These are phyloP conservation scores for Gentiana straminea DNA, from an alignment of 257 asterid genomes.

Conservation along the genomic window DNA sequence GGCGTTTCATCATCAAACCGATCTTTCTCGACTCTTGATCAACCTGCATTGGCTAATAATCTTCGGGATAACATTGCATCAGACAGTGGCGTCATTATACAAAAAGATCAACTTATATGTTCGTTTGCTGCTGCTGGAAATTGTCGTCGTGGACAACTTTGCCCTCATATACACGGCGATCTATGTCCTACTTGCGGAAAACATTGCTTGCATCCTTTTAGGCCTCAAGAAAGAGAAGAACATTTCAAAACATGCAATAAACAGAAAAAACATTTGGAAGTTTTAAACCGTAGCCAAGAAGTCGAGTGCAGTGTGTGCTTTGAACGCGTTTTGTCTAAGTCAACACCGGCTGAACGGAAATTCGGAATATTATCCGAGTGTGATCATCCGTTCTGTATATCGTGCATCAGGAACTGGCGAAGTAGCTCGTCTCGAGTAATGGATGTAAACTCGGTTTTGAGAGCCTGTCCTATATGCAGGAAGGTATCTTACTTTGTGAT, in stretches of 20 bases:
- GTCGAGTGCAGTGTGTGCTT: conserved; percentile 96
- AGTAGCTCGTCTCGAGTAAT: conserved; percentile 57
- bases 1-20: conserved; percentile 25
- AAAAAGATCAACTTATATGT: conserved; percentile 64
- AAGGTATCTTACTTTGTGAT: conserved; percentile 85
- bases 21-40: conserved; percentile 21
- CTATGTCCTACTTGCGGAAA: conserved; percentile 66
- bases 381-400: conserved; percentile 87
- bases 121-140: conserved; percentile 92
- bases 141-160: conserved; percentile 68
- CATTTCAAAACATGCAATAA: conserved; percentile 61
- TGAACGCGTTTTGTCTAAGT: conserved; percentile 74
- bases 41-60: conserved; percentile 39
- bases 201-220: conserved; percentile 80
- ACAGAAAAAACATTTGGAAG: conserved; percentile 63
- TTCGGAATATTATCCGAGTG: conserved; percentile 91
- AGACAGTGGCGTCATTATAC: conserved; percentile 35
- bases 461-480: conserved; percentile 94
- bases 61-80: conserved; percentile 18
- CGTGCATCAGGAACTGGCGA: conserved; percentile 96
- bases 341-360: conserved; percentile 65
- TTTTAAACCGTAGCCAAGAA: conserved; percentile 64
- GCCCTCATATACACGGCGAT: conserved; percentile 84
- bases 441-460: conserved; percentile 70
- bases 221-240: conserved; percentile 84